Evolutionary conservation across 441 rosid genomes (phyloP).

Genomic region (Arabidopsis lyrata): DNA sequence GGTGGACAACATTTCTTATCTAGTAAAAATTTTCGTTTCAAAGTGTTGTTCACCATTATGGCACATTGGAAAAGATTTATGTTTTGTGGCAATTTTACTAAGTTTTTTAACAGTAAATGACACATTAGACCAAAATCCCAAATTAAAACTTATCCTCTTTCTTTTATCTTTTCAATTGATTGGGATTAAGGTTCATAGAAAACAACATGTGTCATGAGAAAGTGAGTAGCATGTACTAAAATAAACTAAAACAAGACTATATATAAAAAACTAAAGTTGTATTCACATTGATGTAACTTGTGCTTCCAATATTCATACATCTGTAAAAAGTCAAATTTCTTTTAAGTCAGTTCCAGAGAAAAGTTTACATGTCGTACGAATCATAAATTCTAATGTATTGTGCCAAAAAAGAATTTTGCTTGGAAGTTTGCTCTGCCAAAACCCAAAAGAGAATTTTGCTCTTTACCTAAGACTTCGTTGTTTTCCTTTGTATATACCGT

Average conservation of each 20-base stretch:
- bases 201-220: conserved; percentile 36
- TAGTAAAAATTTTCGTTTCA: no score
- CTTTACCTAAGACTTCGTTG: conserved; percentile 17
- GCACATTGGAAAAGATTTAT: no score
- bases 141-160: conserved; percentile 4
- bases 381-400: conserved; percentile 27
- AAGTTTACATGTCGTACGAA: conserved; percentile 34
- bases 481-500: conserved; percentile 1
- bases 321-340: conserved; percentile 32
- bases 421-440: conserved; percentile 9
- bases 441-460: conserved; percentile 12
- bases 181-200: conserved; percentile 42
- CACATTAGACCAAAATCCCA: no score
- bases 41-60: no score
- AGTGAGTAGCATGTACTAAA: conserved; percentile 34
- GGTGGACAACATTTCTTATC: no score
- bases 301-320: conserved; percentile 30
- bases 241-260: conserved; percentile 28
- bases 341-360: conserved; percentile 33
- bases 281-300: conserved; percentile 40
- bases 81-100: no score
- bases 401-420: conserved; percentile 1
- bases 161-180: conserved; percentile 33
- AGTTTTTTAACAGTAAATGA: no score
- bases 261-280: conserved; percentile 13